Conservation (phyloP, 305 asterid genomes). For the Lippia alba region DNA sequence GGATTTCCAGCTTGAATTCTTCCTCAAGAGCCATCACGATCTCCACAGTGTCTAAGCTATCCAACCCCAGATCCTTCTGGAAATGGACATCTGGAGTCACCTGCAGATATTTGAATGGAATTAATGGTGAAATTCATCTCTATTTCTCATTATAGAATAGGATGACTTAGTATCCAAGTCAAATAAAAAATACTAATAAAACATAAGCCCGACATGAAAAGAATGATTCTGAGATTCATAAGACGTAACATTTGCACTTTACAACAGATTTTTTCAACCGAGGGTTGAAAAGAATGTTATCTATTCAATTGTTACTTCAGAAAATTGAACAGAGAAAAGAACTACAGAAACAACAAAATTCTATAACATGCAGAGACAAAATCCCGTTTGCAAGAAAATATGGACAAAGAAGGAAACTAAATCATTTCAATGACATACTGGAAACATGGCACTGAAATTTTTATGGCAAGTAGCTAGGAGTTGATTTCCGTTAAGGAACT, state of each 20-base stretch:
- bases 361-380: background rate
- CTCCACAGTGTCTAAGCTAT: constrained; percentile 87
- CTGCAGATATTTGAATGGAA: constrained; percentile 44
- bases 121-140: background rate
- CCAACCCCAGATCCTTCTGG: constrained; percentile 80
- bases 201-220: background rate
- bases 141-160: background rate
- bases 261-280: constrained; percentile 5
- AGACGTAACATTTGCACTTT: background rate
- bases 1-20: constrained; percentile 85
- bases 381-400: background rate
- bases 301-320: background rate
- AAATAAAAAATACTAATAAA: background rate
- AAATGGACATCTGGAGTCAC: constrained; percentile 79
- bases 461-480: background rate
- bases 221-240: background rate
- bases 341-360: background rate
- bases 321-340: background rate
- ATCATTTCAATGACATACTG: background rate
- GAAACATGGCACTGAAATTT: background rate
- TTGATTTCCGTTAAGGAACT: background rate
- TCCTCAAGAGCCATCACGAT: constrained; percentile 86
- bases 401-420: background rate
- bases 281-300: background rate
- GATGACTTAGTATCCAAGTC: background rate